Conservation (phyloP, 768 basidiomycete species). For the Sporobolomyces roseus region DNA sequence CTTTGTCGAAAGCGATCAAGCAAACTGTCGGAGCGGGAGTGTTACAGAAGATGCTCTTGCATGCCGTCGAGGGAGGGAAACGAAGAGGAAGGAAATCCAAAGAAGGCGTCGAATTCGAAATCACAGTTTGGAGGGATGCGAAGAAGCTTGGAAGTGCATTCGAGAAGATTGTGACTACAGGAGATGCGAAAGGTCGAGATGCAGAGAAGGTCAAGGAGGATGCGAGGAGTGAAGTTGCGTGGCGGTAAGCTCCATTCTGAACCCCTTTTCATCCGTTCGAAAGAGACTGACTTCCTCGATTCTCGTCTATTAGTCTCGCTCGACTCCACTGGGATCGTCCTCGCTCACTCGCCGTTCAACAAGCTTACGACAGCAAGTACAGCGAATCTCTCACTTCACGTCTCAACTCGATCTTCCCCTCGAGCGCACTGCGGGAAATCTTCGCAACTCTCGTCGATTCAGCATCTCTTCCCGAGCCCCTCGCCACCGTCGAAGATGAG, state of each 20-base stretch:
- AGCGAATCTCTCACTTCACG: background rate
- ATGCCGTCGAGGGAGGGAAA: conserved; percentile 32
- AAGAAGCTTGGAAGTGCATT: conserved; percentile 25
- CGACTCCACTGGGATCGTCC: conserved; percentile 34
- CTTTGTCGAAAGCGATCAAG: conserved; percentile 37
- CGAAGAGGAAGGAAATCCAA: background rate
- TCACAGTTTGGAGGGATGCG: conserved; percentile 25
- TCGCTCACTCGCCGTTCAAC: conserved; percentile 23
- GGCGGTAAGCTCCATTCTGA: conserved; percentile 19
- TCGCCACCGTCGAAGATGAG: conserved; percentile 2
- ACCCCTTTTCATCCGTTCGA: background rate
- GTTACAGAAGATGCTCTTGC: conserved; percentile 22
- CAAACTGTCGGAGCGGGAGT: conserved; percentile 17
- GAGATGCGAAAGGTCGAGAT: background rate
- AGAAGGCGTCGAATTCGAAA: background rate
- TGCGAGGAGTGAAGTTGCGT: conserved; percentile 17
- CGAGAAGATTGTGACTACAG: background rate
- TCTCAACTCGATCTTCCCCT: background rate
- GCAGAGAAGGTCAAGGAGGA: conserved; percentile 9
- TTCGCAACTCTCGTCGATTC: conserved; percentile 8
- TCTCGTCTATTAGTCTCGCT: background rate
- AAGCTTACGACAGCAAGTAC: conserved; percentile 29
- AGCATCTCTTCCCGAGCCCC: conserved; percentile 18
- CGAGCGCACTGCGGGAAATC: conserved; percentile 3
- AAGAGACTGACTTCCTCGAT: background rate